Percentiles rank a stretch among this genome's conserved stretches.
Conservation (phyloP, 768 basidiomycete species). For the Panaeolus cyanescens region DNA sequence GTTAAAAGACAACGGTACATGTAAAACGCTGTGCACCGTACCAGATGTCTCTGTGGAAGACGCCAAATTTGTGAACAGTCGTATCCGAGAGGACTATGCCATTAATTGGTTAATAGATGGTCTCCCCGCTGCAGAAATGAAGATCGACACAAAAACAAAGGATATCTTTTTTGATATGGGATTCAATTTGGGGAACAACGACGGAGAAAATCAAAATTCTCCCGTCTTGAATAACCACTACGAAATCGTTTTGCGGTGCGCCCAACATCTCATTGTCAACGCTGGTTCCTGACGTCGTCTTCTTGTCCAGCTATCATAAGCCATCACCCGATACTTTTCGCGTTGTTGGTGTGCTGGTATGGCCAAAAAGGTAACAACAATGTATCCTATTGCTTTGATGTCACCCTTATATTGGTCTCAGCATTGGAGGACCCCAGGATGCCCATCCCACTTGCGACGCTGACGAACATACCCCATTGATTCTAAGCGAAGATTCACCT, state of each 20-base stretch:
- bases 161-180: conserved; percentile 93
- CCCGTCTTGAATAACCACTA: conserved; percentile 93
- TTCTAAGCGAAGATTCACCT: conserved; percentile 56
- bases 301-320: conserved; percentile 68
- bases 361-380: conserved; percentile 44
- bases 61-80: conserved; percentile 87
- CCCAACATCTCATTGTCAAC: background rate
- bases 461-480: conserved; percentile 42
- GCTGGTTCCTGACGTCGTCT: conserved; percentile 2
- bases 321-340: conserved; percentile 72
- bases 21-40: conserved; percentile 70
- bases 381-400: background rate
- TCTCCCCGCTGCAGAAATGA: conserved; percentile 93
- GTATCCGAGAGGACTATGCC: conserved; percentile 90
- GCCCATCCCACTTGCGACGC: conserved; percentile 53
- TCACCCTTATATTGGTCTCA: conserved; percentile 31
- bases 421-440: conserved; percentile 65
- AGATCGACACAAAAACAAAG: conserved; percentile 73
- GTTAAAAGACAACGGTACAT: conserved; percentile 74
- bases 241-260: conserved; percentile 76
- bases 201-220: conserved; percentile 51
- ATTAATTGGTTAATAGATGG: conserved; percentile 96
- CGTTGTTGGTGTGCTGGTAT: conserved; percentile 94
- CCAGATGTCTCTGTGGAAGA: conserved; percentile 63
- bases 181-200: conserved; percentile 87